Conservation (phyloP, 495 filamentous ascomycete species). For the Cercophora newfieldiana region DNA sequence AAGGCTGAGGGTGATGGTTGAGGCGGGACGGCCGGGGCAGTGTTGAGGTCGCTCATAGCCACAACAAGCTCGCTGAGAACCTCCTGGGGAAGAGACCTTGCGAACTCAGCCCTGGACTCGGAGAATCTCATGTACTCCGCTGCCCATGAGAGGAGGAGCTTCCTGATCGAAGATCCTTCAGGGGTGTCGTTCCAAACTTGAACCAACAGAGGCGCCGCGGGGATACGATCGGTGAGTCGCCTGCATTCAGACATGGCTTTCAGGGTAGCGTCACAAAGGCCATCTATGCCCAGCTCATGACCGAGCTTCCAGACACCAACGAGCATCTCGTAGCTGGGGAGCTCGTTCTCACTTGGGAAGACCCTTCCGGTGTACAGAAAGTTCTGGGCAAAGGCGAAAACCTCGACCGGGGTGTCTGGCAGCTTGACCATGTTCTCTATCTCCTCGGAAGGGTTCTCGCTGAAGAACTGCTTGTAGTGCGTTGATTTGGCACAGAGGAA, state of each 20-base stretch:
- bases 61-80: slow-evolving; percentile 57
- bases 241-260: slow-evolving; percentile 54
- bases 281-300: slow-evolving; percentile 50
- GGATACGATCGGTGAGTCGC: slow-evolving; percentile 48
- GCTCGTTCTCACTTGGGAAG: slow-evolving; percentile 36
- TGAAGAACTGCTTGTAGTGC: slow-evolving; percentile 46
- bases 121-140: slow-evolving; percentile 57
- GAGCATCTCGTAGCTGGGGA: slow-evolving; percentile 50
- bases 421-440: slow-evolving; percentile 51
- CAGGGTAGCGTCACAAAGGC: slow-evolving; percentile 51
- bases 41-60: slow-evolving; percentile 52
- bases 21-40: slow-evolving; percentile 31
- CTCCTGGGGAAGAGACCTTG: slow-evolving; percentile 53
- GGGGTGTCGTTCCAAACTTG: slow-evolving; percentile 57
- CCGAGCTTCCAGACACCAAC: slow-evolving; percentile 56
- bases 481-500: slow-evolving; percentile 52
- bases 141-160: slow-evolving; percentile 55
- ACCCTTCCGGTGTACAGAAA: slow-evolving; percentile 53
- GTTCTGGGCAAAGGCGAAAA: slow-evolving; percentile 53
- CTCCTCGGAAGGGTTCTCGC: slow-evolving; percentile 28
- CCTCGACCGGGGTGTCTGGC: slow-evolving; percentile 43
- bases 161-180: slow-evolving; percentile 54
- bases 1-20: background rate
- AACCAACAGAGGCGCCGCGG: slow-evolving; percentile 52
- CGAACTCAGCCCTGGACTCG: slow-evolving; percentile 50